phyloP scores from a whole-genome alignment of 1,139 yeast species.

The Blastobotrys petasosporus region DNA sequence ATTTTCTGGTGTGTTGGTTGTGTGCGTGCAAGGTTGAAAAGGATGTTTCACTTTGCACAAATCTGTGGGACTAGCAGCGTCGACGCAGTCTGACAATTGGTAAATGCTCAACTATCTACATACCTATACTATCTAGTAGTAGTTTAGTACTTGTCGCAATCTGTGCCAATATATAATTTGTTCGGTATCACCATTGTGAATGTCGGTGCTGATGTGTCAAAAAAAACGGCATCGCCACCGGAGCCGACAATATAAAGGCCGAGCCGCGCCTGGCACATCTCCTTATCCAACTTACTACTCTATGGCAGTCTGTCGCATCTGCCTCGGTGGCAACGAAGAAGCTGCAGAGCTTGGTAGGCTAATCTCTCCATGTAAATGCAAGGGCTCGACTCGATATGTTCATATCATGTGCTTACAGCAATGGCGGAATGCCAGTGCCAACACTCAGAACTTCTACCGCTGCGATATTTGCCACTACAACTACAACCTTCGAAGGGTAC shows the following conservation, averaged over 20 bases:
- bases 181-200: too few species aligned
- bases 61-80: too few species aligned
- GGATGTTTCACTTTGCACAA: background rate
- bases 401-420: conserved; percentile 13
- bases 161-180: too few species aligned
- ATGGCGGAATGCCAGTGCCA: conserved; percentile 10
- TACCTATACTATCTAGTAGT: too few species aligned
- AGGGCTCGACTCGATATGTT: conserved; percentile 12
- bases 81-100: too few species aligned
- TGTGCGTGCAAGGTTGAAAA: background rate
- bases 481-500: conserved; percentile 10
- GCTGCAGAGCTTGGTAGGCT: conserved; percentile 10
- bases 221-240: too few species aligned
- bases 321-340: conserved; percentile 11
- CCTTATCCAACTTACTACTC: too few species aligned
- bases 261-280: too few species aligned
- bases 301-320: conserved; percentile 9
- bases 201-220: too few species aligned
- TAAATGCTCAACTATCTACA: too few species aligned
- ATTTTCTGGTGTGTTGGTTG: background rate
- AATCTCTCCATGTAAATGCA: conserved; percentile 14
- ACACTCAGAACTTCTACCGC: conserved; percentile 8
- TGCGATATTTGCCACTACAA: conserved; percentile 13
- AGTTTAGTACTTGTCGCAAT: too few species aligned
- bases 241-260: too few species aligned